Evolutionary conservation across 768 basidiomycete species (phyloP), one percentile per base, ranked within the genome.

Genomic region (Suillus alpinus): DNA sequence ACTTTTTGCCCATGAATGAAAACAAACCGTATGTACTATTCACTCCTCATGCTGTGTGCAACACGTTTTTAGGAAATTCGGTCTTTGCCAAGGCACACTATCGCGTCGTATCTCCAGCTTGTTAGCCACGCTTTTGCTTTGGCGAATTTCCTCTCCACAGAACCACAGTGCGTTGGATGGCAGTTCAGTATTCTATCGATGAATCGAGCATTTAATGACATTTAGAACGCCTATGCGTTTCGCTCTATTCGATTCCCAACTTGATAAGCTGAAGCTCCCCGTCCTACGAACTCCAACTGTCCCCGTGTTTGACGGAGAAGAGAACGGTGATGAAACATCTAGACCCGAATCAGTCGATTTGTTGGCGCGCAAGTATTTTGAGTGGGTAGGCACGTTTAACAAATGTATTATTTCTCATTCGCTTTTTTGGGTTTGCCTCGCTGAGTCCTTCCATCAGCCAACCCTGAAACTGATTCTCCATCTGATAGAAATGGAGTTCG

Each of bases 201-300:
- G 10, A 39, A 39, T 26, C 23, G 36, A 55, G 23, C 23, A 13
- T 39, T 18, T 29, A 37, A 55, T 55, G 16, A 18, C 10, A n/a
- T 18, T 39, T 26, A 55, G 53, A 37, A 39, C 68, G 60, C 40
- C 62, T 56, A 65, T 75, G 26, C 69, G 75, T 9, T 68, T 89
- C 31, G 82, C 77, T 14, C 69, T 90, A 16, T 90, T 90, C 64
- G 88, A 90, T 67, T 83, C 85, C 26, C 75, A 75, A 31, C 65
- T 89, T n/a, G 75, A 79, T 52, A 66, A 75, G n/a, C 65, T 86
- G 53, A 78, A 74, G 60, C 73, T 86, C 2, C 84, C 86, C 2
- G 70, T 86, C 13, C 66, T 78, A 31, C 78, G 75, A 34, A 62
- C 65, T 29, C 74, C 73, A 2, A 49, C 61, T 2, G 50, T 47